Percentiles rank a stretch among this genome's conserved stretches.
Evolutionary conservation across 2,329 filamentous ascomycete genomes (phyloP).

Genomic region (Hypoxylon sp.): DNA sequence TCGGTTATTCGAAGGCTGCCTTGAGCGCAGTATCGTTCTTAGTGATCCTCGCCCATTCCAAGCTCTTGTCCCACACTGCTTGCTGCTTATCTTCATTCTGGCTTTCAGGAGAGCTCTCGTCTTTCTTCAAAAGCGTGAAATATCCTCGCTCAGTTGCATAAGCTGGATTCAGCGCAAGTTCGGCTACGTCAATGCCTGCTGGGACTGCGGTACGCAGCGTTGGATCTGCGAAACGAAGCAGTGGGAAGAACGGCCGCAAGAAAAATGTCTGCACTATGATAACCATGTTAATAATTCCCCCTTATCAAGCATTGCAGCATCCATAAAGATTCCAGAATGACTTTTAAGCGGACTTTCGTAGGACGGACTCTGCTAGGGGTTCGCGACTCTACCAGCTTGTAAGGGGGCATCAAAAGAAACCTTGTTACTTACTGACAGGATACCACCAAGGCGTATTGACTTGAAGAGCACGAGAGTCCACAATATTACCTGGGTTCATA

Average conservation of each 20-base stretch:
- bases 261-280: conserved; percentile 46
- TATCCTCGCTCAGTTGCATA: conserved; percentile 54
- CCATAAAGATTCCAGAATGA: background rate
- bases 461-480: conserved; percentile 55
- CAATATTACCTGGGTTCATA: conserved; percentile 50
- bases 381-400: background rate
- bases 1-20: background rate
- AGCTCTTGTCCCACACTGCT: conserved; percentile 41
- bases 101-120: conserved; percentile 43
- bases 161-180: conserved; percentile 34
- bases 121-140: conserved; percentile 43
- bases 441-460: conserved; percentile 52
- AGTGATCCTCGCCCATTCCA: conserved; percentile 40
- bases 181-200: conserved; percentile 46
- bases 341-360: background rate
- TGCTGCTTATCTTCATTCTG: conserved; percentile 42
- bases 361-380: background rate
- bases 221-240: conserved; percentile 53
- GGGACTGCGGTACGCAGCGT: conserved; percentile 49
- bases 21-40: conserved; percentile 1
- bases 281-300: background rate
- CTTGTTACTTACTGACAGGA: background rate
- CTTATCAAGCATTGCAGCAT: conserved; percentile 30
- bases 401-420: background rate
- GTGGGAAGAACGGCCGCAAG: conserved; percentile 39